phyloP scores from a whole-genome alignment of 192 early-diverging fungal species.

The Linnemannia hyalina region DNA sequence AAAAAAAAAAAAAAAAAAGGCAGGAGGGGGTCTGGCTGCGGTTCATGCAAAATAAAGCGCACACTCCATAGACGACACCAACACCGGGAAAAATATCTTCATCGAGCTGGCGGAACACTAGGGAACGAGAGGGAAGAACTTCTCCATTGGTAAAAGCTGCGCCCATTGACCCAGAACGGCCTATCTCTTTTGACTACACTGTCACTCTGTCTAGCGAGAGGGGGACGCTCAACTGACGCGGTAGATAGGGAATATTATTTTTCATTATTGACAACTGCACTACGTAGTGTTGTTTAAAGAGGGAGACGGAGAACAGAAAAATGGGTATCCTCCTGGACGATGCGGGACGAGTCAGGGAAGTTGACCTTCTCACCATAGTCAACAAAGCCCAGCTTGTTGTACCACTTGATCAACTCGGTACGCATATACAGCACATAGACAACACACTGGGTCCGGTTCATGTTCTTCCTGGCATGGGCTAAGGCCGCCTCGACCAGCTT shows the following conservation, averaged over 20 bases:
- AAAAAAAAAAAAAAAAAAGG: neutral
- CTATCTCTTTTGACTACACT: neutral
- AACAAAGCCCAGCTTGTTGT: slow-evolving; percentile 59
- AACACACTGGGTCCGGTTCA: slow-evolving; percentile 49
- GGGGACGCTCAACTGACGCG: too few relatives aligned
- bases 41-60: neutral
- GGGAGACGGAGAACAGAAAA: slow-evolving; percentile 55
- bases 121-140: neutral
- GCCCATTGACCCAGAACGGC: neutral
- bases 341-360: slow-evolving; percentile 56
- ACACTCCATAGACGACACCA: neutral
- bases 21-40: neutral
- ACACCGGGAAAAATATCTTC: neutral
- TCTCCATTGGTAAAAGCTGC: slow-evolving; percentile 5
- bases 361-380: slow-evolving; percentile 59
- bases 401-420: slow-evolving; percentile 60
- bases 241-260: neutral
- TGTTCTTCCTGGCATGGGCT: slow-evolving; percentile 34
- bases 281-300: slow-evolving; percentile 6
- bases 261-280: neutral
- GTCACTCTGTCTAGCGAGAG: neutral
- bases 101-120: neutral
- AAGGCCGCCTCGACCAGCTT: slow-evolving; percentile 58
- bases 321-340: slow-evolving; percentile 50
- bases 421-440: slow-evolving; percentile 60